Evolutionary conservation across 805 yeast genomes (phyloP).

Genomic region (Wickerhamiella azyma): DNA sequence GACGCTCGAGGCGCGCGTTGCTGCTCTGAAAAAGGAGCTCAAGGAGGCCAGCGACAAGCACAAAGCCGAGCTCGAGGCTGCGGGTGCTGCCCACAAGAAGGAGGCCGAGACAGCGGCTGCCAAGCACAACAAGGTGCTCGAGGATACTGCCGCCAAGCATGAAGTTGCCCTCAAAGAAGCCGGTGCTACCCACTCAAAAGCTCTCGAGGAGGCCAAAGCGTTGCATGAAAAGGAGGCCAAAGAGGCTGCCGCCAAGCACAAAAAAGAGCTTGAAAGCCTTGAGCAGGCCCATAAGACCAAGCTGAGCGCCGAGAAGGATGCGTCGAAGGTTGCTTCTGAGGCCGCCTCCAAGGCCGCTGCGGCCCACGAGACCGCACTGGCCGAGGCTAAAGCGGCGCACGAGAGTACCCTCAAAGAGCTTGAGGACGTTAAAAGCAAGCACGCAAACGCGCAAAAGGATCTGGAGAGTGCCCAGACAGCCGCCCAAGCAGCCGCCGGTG

Average conservation of each 20-base stretch:
- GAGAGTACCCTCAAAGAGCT: neutral
- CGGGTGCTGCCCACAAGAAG: neutral
- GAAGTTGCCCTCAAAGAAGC: slow-evolving; percentile 1
- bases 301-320: neutral
- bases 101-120: neutral
- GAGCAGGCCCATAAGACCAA: neutral
- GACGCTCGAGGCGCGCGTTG: neutral
- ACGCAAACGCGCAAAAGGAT: neutral
- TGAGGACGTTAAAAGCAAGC: neutral
- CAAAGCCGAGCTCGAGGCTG: neutral
- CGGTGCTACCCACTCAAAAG: neutral
- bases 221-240: neutral
- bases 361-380: neutral
- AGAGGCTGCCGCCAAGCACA: too few relatives aligned
- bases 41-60: too few relatives aligned
- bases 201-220: neutral
- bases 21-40: slow-evolving; percentile 4
- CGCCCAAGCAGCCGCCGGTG: neutral
- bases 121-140: neutral
- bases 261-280: slow-evolving; percentile 2
- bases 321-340: too few relatives aligned
- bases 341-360: too few relatives aligned
- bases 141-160: neutral
- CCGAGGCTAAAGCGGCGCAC: neutral
- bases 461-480: neutral